These are phyloP conservation scores for Ceratocystis destructans DNA, from an alignment of 2,329 filamentous ascomycete species.

Conservation along the genomic window DNA sequence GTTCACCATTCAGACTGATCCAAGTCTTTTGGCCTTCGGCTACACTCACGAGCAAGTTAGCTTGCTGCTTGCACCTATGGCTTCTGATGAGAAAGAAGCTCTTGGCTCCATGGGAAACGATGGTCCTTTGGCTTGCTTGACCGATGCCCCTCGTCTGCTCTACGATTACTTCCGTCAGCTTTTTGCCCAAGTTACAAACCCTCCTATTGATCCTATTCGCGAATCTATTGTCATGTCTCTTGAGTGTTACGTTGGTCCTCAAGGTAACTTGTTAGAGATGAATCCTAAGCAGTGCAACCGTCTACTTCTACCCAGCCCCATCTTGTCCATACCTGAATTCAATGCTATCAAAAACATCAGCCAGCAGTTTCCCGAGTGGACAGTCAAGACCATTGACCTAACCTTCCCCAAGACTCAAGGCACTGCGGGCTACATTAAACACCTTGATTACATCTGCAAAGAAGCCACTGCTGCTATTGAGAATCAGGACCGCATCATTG, in stretches of 20 bases:
- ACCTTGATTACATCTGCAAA: slow-evolving; percentile 78
- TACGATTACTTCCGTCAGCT: slow-evolving; percentile 97
- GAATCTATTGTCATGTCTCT: slow-evolving; percentile 98
- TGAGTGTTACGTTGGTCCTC: slow-evolving; percentile 89
- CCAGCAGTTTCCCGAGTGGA: slow-evolving; percentile 62
- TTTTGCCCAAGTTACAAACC: slow-evolving; percentile 95
- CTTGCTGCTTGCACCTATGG: slow-evolving; percentile 85
- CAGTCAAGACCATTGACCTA: slow-evolving; percentile 77
- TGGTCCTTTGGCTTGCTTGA: slow-evolving; percentile 78
- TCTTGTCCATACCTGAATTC: slow-evolving; percentile 81
- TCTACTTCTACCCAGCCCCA: slow-evolving; percentile 72
- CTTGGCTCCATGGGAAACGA: slow-evolving; percentile 98
- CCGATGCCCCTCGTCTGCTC: slow-evolving; percentile 74
- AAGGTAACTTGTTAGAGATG: slow-evolving; percentile 92
- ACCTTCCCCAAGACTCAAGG: slow-evolving; percentile 83
- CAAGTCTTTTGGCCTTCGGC: slow-evolving; percentile 71
- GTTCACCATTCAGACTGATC: slow-evolving; percentile 65
- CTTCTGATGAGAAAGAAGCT: slow-evolving; percentile 91
- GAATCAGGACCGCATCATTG: slow-evolving; percentile 68
- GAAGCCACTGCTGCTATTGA: slow-evolving; percentile 74
- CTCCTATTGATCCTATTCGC: slow-evolving; percentile 90
- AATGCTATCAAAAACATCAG: slow-evolving; percentile 72
- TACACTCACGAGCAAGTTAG: slow-evolving; percentile 95
- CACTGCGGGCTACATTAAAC: slow-evolving; percentile 68
- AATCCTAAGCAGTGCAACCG: slow-evolving; percentile 76